Base-by-base conservation (phyloP, 768 basidiomycete species). In the Mycena maculata region DNA sequence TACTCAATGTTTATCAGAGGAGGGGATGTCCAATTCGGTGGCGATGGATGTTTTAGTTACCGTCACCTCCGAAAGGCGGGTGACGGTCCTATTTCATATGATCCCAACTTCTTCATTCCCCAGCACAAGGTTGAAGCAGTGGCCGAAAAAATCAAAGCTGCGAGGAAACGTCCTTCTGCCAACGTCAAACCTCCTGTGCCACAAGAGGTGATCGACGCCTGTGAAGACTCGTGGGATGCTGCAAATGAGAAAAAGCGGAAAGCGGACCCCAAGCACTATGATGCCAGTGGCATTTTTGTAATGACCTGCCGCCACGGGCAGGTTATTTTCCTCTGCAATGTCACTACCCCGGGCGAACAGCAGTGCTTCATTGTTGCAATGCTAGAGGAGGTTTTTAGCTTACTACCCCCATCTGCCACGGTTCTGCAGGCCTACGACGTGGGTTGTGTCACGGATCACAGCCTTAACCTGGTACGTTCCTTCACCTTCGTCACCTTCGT, bases 31-130 rank as follows among this genome's bases (percentile, higher is more conserved):
- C n/a, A n/a, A 81, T 1, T 42, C 20, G 73, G 74, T 1, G 70
- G 72, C 0, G 80, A 83, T 71, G 79, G 79, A 0, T 81, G 80
- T 38, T 82, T 83, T 65, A 76, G 79, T 45, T 79, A 83, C 55
- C 65, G 73, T 0, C 81, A 84, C 57, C 63, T 74, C 2, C 20
- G 45, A 2, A 53, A 68, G 10, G 76, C 74, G 4, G 79, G 79
- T 8, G 73, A 82, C 45, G 72, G 77, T 30, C 76, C 78, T 0
- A n/a, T 44, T 4, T 79, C 79, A 31, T 76, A 81, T 33, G 77
- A 1, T 77, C 78, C 0, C 58, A 65, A 0, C 6, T 78, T 77
- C 33, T 73, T 84, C 36, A 45, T 84, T 23, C 62, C 76, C 0
- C 81, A 82, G 25, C 60, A 42, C 0, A 63, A 75, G 10, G 78